Percentiles rank a stretch among this genome's conserved stretches.
These are phyloP conservation scores for Ogataea philodendri DNA, from an alignment of 805 yeast species.

Conservation along the genomic window DNA sequence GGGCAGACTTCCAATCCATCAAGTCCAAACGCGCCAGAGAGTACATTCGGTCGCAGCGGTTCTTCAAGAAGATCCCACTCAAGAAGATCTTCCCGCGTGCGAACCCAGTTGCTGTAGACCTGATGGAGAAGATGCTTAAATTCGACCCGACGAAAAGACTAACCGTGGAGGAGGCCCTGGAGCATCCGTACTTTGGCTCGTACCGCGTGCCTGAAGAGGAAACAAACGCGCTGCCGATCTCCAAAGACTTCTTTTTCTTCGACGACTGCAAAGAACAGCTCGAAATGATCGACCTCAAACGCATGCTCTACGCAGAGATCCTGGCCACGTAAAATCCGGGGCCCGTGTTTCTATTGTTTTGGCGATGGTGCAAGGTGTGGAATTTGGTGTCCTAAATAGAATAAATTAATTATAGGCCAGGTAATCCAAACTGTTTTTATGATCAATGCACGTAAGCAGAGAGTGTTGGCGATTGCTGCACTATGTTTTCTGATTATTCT, in stretches of 20 bases:
- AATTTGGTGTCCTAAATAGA: constrained; percentile 9
- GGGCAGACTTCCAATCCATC: constrained; percentile 71
- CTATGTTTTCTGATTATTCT: constrained; percentile 38
- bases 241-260: constrained; percentile 55
- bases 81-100: constrained; percentile 47
- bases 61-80: constrained; percentile 55
- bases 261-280: constrained; percentile 53
- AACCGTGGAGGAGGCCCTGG: constrained; percentile 75
- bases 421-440: background rate
- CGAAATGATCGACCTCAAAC: constrained; percentile 48
- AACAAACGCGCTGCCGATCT: constrained; percentile 53
- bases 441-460: constrained; percentile 35
- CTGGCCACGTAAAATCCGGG: constrained; percentile 36
- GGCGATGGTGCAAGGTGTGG: constrained; percentile 2
- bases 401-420: background rate
- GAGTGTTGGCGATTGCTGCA: constrained; percentile 43
- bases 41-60: constrained; percentile 66
- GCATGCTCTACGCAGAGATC: constrained; percentile 52
- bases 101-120: constrained; percentile 53
- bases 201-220: constrained; percentile 76
- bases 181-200: constrained; percentile 70
- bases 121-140: constrained; percentile 67
- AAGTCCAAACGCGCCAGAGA: constrained; percentile 75
- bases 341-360: too few species aligned
- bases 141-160: constrained; percentile 83